Percentiles rank a stretch among this genome's conserved stretches.
Conservation (phyloP, 2,329 filamentous ascomycete species). For the Phyllachora maydis region DNA sequence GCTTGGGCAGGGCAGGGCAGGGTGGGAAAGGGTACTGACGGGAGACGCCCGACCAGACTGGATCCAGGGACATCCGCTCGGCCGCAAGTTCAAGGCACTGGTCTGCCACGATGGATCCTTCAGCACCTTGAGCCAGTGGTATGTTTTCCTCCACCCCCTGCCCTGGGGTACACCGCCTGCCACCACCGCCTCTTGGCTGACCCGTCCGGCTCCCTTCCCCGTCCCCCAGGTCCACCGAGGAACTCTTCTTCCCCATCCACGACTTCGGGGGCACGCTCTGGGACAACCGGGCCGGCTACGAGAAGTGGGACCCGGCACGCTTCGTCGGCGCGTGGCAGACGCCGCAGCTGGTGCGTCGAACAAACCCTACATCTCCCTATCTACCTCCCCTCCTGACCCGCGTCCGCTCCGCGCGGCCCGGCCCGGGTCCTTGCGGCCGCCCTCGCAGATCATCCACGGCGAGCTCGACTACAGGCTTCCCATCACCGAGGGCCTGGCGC, state of each 20-base stretch:
- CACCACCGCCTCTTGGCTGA: too few species aligned
- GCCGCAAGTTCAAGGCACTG: conserved; percentile 68
- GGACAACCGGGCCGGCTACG: conserved; percentile 41
- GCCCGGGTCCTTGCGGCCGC: not conserved
- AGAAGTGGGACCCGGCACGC: conserved; percentile 47
- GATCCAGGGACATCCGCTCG: conserved; percentile 74
- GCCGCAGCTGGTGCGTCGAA: conserved; percentile 54
- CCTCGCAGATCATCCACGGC: conserved; percentile 45
- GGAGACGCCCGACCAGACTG: conserved; percentile 37
- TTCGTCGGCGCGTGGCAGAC: conserved; percentile 57
- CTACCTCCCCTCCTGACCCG: not conserved
- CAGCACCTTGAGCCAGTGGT: conserved; percentile 44
- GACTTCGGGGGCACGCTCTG: conserved; percentile 43
- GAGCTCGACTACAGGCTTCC: conserved; percentile 79
- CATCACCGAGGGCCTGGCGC: conserved; percentile 63
- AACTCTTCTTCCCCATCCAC: conserved; percentile 50
- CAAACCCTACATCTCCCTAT: too few species aligned
- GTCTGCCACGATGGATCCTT: conserved; percentile 82
- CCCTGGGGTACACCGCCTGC: too few species aligned
- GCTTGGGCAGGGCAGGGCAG: not conserved
- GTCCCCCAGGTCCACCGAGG: conserved; percentile 41
- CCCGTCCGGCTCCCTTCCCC: too few species aligned
- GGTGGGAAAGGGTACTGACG: not conserved
- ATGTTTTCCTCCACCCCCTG: too few species aligned
- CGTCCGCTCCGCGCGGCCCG: too few species aligned